These are phyloP conservation scores for Aspergillus thermomutatus DNA, from an alignment of 2,329 filamentous ascomycete genomes.

Conservation along the genomic window DNA sequence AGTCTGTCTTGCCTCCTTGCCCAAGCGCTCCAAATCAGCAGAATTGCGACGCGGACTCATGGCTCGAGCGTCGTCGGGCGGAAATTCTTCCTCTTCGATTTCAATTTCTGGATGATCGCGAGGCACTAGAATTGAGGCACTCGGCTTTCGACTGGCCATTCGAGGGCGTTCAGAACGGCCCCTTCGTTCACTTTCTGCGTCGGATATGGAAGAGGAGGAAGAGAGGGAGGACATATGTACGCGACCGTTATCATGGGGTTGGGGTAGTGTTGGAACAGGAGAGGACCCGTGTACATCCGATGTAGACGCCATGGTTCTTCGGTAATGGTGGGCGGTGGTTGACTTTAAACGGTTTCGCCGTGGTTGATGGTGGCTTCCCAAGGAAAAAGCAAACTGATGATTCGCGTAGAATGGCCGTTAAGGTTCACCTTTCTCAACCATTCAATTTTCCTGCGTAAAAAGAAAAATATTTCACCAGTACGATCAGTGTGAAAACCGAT, in stretches of 20 bases:
- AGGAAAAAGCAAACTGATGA: background rate
- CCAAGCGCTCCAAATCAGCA: conserved; percentile 84
- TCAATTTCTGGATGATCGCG: conserved; percentile 72
- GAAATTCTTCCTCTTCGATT: conserved; percentile 70
- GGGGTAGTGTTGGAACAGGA: conserved; percentile 38
- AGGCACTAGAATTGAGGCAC: conserved; percentile 77
- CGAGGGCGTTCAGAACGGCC: conserved; percentile 58
- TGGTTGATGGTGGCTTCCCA: conserved; percentile 9
- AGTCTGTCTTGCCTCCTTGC: conserved; percentile 70
- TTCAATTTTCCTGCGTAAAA: conserved; percentile 1
- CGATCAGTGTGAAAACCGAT: conserved; percentile 6
- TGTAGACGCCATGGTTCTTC: conserved; percentile 32
- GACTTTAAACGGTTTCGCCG: conserved; percentile 6
- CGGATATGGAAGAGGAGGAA: conserved; percentile 48
- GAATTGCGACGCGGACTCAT: conserved; percentile 93
- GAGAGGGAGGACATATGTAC: conserved; percentile 40
- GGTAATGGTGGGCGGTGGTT: conserved; percentile 9
- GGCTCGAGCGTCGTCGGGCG: conserved; percentile 81
- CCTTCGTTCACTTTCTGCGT: conserved; percentile 44
- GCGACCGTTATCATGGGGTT: conserved; percentile 37
- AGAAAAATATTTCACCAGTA: background rate
- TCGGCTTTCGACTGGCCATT: conserved; percentile 71
- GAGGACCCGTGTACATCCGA: conserved; percentile 36
- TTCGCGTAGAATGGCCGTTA: background rate
- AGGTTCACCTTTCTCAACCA: background rate